Base-by-base conservation (phyloP, 305 asterid genomes). In the Nicotiana rustica region DNA sequence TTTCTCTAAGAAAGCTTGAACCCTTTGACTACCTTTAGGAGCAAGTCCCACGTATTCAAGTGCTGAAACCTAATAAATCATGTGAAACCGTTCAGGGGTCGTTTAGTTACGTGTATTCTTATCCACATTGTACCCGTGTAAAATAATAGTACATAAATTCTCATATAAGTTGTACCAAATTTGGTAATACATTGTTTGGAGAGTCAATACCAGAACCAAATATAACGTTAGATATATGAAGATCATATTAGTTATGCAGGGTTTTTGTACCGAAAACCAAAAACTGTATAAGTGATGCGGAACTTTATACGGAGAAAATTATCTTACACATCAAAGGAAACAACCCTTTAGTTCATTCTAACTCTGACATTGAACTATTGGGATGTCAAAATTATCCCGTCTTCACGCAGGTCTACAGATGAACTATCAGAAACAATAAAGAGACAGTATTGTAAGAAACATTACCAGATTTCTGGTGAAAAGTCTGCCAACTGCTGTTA, bases 1-100 rank as follows among this genome's bases (percentile, higher is more conserved):
- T 88, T 96, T 94, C 90, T 96, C 99, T 83, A 96, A 87, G 97
- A 96, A 94, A 87, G 92, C 93, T 85, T 94, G 98, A 87, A 96
- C 99, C 86, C 99, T 89, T 88, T 90, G 95, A 78, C 99, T 96
- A 86, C 99, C 98, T 85, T 86, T 86, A 0, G 98, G 98, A 25
- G 97, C 98, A 81, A 96, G 73, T 56, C 98, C 98, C 1, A 91
- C 62, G 31, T 87, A 90, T 87, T 96, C 99, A 3, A 96, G 90
- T 65, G 88, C 94, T 78, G 80, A 90, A 83, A 96, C 99, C 99
- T 96, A 82, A 12, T 47, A 36, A 66, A 71, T 38, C 7, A 60
- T 35, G 31, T 79, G 44, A 76, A 31, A 52, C 9, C 6, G 49
- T 41, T 33, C 21, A 14, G 31, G 15, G 52, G 38, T 35, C 8